Base-by-base conservation (phyloP, 192 early-diverging fungal genomes). In the Cetraspora pellucida region DNA sequence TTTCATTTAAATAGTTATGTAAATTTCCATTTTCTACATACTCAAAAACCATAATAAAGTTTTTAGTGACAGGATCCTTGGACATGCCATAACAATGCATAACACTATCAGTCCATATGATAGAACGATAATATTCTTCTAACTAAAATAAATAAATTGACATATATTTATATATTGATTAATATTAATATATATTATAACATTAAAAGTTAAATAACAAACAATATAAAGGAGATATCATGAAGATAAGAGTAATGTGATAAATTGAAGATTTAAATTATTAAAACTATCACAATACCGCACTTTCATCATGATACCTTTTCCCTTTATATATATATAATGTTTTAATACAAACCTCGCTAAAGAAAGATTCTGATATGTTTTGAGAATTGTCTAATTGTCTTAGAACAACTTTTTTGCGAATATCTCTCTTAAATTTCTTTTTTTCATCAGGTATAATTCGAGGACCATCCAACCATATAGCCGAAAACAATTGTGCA, bases 61-160 rank as follows among this genome's bases (percentile, higher is more conserved):
- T 54, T 45, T 71, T 71, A 13, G 69, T 52, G 16, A 1, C 21
- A 30, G 50, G 45, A 16, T 71, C 69, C 49, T 71, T 28, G 21
- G 69, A 71, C 16, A 71, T 71, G n/a, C 69, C 69, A 31, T 52
- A 54, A 71, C 25, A 52, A 3, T 71, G 45, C n/a, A 71, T 25
- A 17, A 47, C 31, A 71, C 21, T 7, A 3, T 71, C 25, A 71
- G 25, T 25, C 47, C 69, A 71, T 37, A 43, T 14, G 9, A 52
- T 31, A 17, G 10, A 14, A 50, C 27, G 27, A 52, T 54, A 71
- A 52, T 71, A 50, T 21, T 46, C 23, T 17, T n/a, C 30, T 21
- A 54, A 23, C 47, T 30, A 71, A 54, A 71, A 50, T 27, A 21
- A n/a, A 70, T 3, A 50, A 69, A 69, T 8, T 27, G 23, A 23